Evolutionary conservation across 306 rosid genomes (phyloP), one percentile per base, ranked within the genome.

Genomic region (Ceratonia siliqua): DNA sequence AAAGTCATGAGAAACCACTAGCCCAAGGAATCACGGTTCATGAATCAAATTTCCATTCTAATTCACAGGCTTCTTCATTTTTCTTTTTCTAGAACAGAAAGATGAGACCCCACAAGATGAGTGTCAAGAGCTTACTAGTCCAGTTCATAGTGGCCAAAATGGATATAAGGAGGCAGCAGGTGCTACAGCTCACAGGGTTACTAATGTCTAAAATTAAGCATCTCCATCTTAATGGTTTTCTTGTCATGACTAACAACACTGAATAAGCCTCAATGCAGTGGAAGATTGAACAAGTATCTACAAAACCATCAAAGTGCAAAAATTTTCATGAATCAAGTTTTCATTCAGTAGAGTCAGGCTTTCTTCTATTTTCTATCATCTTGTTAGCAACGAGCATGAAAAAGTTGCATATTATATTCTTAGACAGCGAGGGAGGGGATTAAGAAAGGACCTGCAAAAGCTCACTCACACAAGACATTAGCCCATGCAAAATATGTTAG

Each of bases 161-260:
- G 70, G 36, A 77, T 45, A 62, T 55, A 42, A 22, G n/a, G 21
- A 58, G 18, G 42, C n/a, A 45, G 75, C 75, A 43, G 18, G 5
- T 2, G 50, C 50, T 43, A 48, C 2, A 48, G 22, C 20, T 11
- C 22, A 32, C 46, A 22, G 11, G 10, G 27, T 46, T 24, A 58
- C 38, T n/a, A 24, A 68, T 35, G 21, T 68, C 62, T 36, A 42
- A 54, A 27, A 38, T 56, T 43, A 56, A 50, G 62, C 8, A 66
- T 65, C 42, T 33, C 30, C 53, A 58, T 36, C 59, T 42, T 67
- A 27, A 56, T 66, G 38, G 8, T 9, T 18, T 21, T 52, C 9
- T 25, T 17, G 41, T 55, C 48, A 43, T 55, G 61, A 68, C 14
- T 45, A 24, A 69, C 28, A 66, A 27, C 48, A 20, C 1, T 6